These are phyloP conservation scores for Naumovozyma castellii DNA, from an alignment of 805 yeast genomes.

Conservation along the genomic window DNA sequence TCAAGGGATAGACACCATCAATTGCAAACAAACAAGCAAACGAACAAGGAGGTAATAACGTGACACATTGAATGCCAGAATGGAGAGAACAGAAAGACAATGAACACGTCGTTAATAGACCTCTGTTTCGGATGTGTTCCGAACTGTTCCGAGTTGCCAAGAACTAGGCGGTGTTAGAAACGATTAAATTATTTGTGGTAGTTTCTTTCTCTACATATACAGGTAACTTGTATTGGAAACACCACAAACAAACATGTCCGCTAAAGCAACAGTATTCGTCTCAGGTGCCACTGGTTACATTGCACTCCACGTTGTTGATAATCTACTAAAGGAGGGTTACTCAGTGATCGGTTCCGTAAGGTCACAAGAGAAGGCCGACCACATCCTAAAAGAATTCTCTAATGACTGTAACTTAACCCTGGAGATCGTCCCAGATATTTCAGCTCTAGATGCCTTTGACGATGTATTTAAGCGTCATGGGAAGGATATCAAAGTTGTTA, in stretches of 20 bases:
- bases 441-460: constrained; percentile 37
- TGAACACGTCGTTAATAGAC: too few relatives aligned
- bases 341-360: constrained; percentile 44
- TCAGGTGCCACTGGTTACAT: constrained; percentile 47
- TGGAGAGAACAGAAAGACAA: too few relatives aligned
- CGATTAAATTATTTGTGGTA: too few relatives aligned
- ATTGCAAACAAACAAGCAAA: too few relatives aligned
- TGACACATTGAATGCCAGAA: too few relatives aligned
- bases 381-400: constrained; percentile 24
- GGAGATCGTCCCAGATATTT: constrained; percentile 30
- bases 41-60: too few relatives aligned
- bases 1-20: too few relatives aligned
- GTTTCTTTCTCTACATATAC: not conserved
- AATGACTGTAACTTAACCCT: constrained; percentile 13
- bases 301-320: constrained; percentile 39
- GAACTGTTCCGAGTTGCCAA: too few relatives aligned
- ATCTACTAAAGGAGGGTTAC: constrained; percentile 33
- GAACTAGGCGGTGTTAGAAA: too few relatives aligned
- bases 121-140: too few relatives aligned
- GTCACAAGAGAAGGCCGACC: constrained; percentile 35
- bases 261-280: constrained; percentile 14
- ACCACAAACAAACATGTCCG: constrained; percentile 1
- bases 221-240: not conserved
- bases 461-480: constrained; percentile 31
- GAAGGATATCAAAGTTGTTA: constrained; percentile 34